These are phyloP conservation scores for Salvia splendens DNA, from an alignment of 257 asterid genomes.

Conservation along the genomic window DNA sequence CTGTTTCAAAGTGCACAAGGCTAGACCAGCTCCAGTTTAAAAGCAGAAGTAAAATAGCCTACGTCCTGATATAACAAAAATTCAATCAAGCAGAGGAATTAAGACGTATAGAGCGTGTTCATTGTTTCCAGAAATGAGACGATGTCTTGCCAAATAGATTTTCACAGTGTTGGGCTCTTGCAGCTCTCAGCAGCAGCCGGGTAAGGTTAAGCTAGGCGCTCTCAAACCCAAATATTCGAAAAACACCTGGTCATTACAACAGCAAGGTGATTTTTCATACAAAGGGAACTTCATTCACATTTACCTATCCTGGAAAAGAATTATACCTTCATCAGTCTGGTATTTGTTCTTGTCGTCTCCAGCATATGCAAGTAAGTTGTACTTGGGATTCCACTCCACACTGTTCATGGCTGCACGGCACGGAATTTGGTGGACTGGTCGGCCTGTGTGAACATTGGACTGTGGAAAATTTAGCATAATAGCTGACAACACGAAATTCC, in stretches of 20 bases:
- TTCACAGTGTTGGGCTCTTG: neutral
- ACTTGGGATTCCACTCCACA: conserved; percentile 96
- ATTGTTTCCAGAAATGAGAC: neutral
- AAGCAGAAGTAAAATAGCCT: neutral
- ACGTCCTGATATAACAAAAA: conserved; percentile 1
- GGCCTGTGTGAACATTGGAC: conserved; percentile 80
- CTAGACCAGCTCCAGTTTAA: neutral
- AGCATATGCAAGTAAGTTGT: conserved; percentile 90
- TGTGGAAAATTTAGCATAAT: conserved; percentile 38
- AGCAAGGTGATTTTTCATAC: conserved; percentile 15
- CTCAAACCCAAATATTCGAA: conserved; percentile 89
- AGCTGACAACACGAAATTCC: neutral
- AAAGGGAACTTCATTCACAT: neutral
- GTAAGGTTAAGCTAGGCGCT: conserved; percentile 44
- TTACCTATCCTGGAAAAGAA: neutral
- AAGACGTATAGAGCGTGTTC: neutral
- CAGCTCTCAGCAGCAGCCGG: neutral
- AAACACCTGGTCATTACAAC: conserved; percentile 58
- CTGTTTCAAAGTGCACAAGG: neutral
- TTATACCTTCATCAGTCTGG: conserved; percentile 83
- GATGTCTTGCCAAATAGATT: neutral
- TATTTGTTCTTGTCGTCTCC: conserved; percentile 97
- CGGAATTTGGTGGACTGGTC: conserved; percentile 88
- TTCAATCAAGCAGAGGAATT: neutral
- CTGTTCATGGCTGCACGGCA: conserved; percentile 99